These are phyloP conservation scores for Candida dendrica DNA, from an alignment of 805 yeast species.

Conservation along the genomic window DNA sequence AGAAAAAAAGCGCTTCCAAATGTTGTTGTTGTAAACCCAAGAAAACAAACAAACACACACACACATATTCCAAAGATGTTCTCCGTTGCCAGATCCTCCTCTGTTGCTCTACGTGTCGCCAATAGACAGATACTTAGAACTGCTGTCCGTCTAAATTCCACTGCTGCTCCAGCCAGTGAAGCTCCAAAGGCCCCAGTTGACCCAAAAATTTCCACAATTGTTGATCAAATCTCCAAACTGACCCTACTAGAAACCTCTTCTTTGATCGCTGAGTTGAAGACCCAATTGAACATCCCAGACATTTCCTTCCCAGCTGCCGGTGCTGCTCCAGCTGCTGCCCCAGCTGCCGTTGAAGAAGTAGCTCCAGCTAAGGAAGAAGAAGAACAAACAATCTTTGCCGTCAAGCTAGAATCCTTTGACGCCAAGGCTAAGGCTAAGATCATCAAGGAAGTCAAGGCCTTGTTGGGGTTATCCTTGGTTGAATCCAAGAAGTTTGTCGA, in stretches of 20 bases:
- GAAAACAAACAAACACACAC: too few relatives aligned
- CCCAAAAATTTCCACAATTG: constrained; percentile 83
- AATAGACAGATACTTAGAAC: constrained; percentile 6
- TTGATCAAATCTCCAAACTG: constrained; percentile 82
- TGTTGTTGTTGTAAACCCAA: too few relatives aligned
- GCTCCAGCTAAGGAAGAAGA: constrained; percentile 75
- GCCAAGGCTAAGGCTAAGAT: constrained; percentile 94
- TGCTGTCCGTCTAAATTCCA: constrained; percentile 30
- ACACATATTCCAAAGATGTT: background rate
- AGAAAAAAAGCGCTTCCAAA: too few relatives aligned
- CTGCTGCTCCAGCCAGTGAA: constrained; percentile 32
- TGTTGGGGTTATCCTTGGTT: constrained; percentile 87
- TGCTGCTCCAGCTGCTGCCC: constrained; percentile 53
- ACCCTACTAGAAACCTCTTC: constrained; percentile 92
- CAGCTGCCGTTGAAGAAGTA: constrained; percentile 61
- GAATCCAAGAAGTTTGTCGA: constrained; percentile 98
- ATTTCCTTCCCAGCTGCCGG: constrained; percentile 76
- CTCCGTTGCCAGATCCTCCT: constrained; percentile 8
- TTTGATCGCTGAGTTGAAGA: constrained; percentile 71
- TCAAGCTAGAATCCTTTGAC: constrained; percentile 91
- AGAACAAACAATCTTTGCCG: constrained; percentile 87
- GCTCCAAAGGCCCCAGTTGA: constrained; percentile 51
- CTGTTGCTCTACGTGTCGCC: constrained; percentile 12
- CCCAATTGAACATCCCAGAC: constrained; percentile 87
- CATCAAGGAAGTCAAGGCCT: constrained; percentile 91